These are phyloP conservation scores for Nemania bipapillata DNA, from an alignment of 2,329 filamentous ascomycete species.

Conservation along the genomic window DNA sequence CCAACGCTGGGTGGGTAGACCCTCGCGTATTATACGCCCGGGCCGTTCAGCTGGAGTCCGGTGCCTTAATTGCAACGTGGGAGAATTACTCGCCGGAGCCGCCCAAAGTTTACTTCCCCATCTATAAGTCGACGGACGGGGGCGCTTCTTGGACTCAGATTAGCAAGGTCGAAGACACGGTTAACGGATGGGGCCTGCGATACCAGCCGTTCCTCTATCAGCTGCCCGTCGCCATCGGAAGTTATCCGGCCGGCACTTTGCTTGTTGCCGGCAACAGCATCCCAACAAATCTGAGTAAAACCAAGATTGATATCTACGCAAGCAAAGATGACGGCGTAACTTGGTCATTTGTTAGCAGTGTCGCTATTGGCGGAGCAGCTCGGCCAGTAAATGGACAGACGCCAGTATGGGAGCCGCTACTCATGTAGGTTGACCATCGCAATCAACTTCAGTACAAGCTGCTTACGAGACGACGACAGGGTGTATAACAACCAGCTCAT, in stretches of 20 bases:
- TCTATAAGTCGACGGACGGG: conserved; percentile 62
- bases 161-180: conserved; percentile 69
- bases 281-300: conserved; percentile 66
- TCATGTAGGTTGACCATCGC: conserved; percentile 54
- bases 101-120: conserved; percentile 65
- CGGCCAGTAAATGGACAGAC: conserved; percentile 66
- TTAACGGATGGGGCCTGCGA: conserved; percentile 71
- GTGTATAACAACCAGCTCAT: conserved; percentile 68
- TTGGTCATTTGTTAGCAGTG: conserved; percentile 73
- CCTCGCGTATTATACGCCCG: conserved; percentile 59
- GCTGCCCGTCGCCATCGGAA: conserved; percentile 66
- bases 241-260: conserved; percentile 70
- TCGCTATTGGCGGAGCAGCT: conserved; percentile 70
- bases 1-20: conserved; percentile 54
- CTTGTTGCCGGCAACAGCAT: conserved; percentile 70
- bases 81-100: conserved; percentile 67
- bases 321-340: conserved; percentile 67
- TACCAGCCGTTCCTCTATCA: conserved; percentile 76
- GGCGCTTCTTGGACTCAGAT: conserved; percentile 71
- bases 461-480: conserved; percentile 46
- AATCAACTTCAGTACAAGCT: too few relatives aligned
- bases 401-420: conserved; percentile 77
- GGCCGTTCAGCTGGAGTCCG: conserved; percentile 56
- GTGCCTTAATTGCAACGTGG: conserved; percentile 62
- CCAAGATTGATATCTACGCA: conserved; percentile 75